Percentiles rank a stretch among this genome's conserved stretches.
Evolutionary conservation across 352 stramenopile species (phyloP).

Genomic region (Pythium dissotocum): DNA sequence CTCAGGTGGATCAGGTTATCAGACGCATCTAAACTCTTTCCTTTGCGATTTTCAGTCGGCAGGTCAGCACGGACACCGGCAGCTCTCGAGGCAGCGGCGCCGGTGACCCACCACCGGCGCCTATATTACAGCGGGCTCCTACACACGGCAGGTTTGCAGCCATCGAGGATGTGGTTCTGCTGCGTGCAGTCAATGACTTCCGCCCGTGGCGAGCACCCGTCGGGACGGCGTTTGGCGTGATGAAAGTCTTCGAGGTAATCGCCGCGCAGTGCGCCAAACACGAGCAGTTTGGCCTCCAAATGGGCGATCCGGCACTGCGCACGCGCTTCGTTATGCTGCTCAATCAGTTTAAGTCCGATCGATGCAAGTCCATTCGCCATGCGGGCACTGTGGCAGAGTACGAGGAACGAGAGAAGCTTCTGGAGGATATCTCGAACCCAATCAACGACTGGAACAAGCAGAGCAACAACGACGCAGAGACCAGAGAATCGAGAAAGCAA

Average conservation of each 20-base stretch:
- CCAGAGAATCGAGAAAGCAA: not conserved
- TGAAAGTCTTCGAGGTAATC: slow-evolving; percentile 14
- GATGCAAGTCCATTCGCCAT: slow-evolving; percentile 8
- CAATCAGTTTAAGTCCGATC: not conserved
- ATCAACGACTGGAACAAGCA: slow-evolving; percentile 12
- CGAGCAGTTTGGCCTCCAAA: slow-evolving; percentile 7
- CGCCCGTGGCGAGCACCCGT: not conserved
- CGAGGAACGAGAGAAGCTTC: not conserved
- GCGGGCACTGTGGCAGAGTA: not conserved
- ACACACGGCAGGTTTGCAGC: not conserved
- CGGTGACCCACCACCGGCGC: not conserved
- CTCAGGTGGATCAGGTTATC: not conserved
- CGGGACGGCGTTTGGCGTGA: slow-evolving; percentile 7
- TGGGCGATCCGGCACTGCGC: slow-evolving; percentile 1
- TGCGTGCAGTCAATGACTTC: slow-evolving; percentile 7
- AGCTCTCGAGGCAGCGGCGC: not conserved
- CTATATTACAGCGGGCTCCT: not conserved
- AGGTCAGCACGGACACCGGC: not conserved
- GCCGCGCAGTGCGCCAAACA: not conserved
- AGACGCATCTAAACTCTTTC: not conserved
- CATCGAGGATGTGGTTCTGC: slow-evolving; percentile 6
- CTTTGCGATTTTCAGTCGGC: not conserved
- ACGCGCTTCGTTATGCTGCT: slow-evolving; percentile 6
- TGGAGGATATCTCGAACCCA: not conserved
- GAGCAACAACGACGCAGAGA: not conserved